Conservation (phyloP, 345 rosid genomes). For the Acer yangbiense region DNA sequence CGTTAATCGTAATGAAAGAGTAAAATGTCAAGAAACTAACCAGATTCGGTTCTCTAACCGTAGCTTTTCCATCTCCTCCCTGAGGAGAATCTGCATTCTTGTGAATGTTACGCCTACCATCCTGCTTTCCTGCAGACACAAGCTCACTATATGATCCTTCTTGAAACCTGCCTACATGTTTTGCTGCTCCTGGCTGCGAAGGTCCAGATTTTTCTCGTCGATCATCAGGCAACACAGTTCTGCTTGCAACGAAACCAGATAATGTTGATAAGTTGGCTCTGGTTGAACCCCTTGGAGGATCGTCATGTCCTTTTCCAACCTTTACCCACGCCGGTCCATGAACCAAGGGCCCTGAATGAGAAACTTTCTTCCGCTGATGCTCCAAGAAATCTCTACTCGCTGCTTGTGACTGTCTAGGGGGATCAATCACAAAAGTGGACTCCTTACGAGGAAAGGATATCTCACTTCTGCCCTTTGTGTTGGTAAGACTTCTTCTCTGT, state of each 20-base stretch:
- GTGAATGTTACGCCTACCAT: conserved; percentile 26
- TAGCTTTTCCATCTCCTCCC: conserved; percentile 33
- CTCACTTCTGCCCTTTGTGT: conserved; percentile 37
- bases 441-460: conserved; percentile 31
- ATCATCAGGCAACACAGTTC: conserved; percentile 42
- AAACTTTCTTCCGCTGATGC: conserved; percentile 38
- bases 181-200: conserved; percentile 30
- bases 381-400: conserved; percentile 38
- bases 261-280: conserved; percentile 42
- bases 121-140: conserved; percentile 37
- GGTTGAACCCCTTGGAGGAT: conserved; percentile 24
- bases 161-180: conserved; percentile 30
- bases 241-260: conserved; percentile 52
- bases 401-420: conserved; percentile 38
- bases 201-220: conserved; percentile 31
- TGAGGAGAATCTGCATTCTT: conserved; percentile 37
- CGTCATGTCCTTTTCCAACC: conserved; percentile 35
- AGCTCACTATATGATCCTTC: conserved; percentile 27
- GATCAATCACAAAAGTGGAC: conserved; percentile 43
- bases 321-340: conserved; percentile 39
- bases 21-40: conserved; percentile 33
- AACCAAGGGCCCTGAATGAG: conserved; percentile 64
- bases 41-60: conserved; percentile 39
- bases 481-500: conserved; percentile 43
- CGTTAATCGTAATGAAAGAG: background rate